Percentiles rank a stretch among this genome's conserved stretches.
phyloP scores from a whole-genome alignment of 305 asterid species.

The Fraxinus greggii region DNA sequence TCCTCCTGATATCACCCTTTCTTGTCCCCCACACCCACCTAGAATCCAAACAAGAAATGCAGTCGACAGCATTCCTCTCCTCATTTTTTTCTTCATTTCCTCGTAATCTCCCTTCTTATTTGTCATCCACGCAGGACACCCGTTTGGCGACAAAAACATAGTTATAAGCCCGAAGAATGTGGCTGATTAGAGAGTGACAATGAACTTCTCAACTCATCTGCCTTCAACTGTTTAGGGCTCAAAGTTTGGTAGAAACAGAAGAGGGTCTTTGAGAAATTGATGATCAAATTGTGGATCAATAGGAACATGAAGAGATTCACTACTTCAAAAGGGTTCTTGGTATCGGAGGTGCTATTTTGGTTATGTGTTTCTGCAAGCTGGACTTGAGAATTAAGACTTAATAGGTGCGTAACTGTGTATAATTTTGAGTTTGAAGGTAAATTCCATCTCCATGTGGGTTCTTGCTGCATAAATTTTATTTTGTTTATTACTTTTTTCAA shows the following conservation, averaged over 20 bases:
- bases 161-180: background rate
- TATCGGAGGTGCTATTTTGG: background rate
- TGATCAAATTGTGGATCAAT: background rate
- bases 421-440: background rate
- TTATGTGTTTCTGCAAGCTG: background rate
- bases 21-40: background rate
- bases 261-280: background rate
- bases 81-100: background rate
- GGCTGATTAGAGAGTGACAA: background rate
- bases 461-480: background rate
- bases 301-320: background rate
- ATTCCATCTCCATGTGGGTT: background rate
- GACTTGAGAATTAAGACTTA: background rate
- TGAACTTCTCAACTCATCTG: background rate
- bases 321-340: background rate
- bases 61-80: background rate
- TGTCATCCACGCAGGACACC: background rate
- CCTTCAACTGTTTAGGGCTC: slow-evolving; percentile 1
- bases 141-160: background rate
- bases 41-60: background rate
- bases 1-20: background rate
- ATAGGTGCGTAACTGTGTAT: background rate
- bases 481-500: background rate
- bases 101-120: background rate
- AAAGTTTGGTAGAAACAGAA: background rate